Evolutionary conservation across 306 rosid genomes (phyloP).

Genomic region (Quercus mongolica): DNA sequence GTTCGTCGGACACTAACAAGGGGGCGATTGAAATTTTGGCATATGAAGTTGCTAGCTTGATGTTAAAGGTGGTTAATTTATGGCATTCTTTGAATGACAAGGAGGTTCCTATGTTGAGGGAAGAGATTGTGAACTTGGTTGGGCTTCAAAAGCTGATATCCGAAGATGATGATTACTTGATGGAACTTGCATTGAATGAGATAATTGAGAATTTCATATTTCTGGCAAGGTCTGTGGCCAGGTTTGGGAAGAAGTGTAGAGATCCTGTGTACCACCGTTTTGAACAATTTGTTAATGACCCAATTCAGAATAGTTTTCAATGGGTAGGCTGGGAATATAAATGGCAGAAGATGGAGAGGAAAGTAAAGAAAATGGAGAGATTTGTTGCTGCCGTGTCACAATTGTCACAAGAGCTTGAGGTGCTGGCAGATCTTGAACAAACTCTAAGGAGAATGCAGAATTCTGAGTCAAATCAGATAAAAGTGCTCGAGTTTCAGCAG

Average conservation of each 20-base stretch:
- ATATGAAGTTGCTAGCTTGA: constrained; percentile 67
- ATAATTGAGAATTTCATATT: constrained; percentile 46
- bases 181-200: constrained; percentile 70
- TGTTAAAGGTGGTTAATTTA: constrained; percentile 61
- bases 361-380: constrained; percentile 81
- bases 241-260: constrained; percentile 62
- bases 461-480: constrained; percentile 12
- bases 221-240: constrained; percentile 53
- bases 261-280: constrained; percentile 56
- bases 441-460: constrained; percentile 52
- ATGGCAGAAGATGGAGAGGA: constrained; percentile 81
- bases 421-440: constrained; percentile 56
- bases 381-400: constrained; percentile 52
- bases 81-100: constrained; percentile 65
- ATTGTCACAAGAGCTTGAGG: constrained; percentile 57
- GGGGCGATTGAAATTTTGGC: constrained; percentile 67
- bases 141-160: constrained; percentile 69
- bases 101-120: constrained; percentile 44
- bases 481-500: constrained; percentile 48
- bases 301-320: constrained; percentile 32
- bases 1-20: constrained; percentile 33
- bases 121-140: constrained; percentile 42
- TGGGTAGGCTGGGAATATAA: constrained; percentile 75
- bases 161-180: constrained; percentile 47
- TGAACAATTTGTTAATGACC: constrained; percentile 54